Evolutionary conservation across 345 rosid genomes (phyloP).

Genomic region (Brassica carinata): DNA sequence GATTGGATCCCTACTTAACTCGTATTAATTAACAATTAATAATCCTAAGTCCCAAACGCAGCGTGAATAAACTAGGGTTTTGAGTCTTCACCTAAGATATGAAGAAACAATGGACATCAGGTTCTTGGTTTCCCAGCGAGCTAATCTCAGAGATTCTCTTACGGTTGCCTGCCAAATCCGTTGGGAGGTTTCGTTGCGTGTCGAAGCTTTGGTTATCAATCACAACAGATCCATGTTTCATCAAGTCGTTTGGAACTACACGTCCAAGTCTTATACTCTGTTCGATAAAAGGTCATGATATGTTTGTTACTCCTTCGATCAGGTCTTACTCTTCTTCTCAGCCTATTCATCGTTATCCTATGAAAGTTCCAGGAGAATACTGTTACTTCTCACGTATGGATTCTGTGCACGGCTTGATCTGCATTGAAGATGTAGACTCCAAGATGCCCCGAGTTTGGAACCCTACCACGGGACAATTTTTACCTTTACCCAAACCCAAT

Average conservation of each 20-base stretch:
- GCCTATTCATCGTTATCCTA: background rate
- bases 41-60: background rate
- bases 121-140: background rate
- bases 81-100: too few relatives aligned
- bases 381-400: background rate
- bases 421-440: background rate
- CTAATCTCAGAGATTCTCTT: background rate
- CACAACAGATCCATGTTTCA: background rate
- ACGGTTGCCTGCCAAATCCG: background rate
- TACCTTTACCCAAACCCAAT: background rate
- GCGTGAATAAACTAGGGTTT: background rate
- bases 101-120: background rate
- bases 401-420: constrained; percentile 25
- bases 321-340: background rate
- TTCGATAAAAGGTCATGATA: background rate
- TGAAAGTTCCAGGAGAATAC: background rate
- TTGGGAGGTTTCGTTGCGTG: background rate
- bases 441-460: background rate
- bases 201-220: background rate
- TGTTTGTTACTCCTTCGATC: background rate
- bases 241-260: constrained; percentile 37
- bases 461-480: background rate
- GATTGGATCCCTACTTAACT: background rate
- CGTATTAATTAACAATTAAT: background rate
- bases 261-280: background rate